Evolutionary conservation across 768 basidiomycete genomes (phyloP).

Genomic region (Pilatotrama ljubarskyi): DNA sequence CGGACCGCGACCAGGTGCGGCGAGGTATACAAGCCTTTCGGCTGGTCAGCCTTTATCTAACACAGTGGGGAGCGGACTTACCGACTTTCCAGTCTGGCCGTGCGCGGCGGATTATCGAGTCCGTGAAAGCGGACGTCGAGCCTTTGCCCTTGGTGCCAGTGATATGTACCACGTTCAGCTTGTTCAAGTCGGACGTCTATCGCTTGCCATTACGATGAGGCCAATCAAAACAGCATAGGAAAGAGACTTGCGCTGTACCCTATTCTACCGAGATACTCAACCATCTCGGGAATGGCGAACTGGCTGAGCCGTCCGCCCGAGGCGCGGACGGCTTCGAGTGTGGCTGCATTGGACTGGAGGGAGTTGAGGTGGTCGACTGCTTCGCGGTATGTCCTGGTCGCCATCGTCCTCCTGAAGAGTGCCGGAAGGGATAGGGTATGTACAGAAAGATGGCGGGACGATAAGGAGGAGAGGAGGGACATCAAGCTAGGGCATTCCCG

Average conservation of each 20-base stretch:
- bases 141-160: conserved; percentile 99
- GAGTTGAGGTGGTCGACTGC: conserved; percentile 75
- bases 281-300: conserved; percentile 83
- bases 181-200: conserved; percentile 82
- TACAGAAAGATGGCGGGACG: conserved; percentile 14
- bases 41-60: neutral
- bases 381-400: conserved; percentile 66
- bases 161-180: conserved; percentile 91
- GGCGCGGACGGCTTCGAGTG: conserved; percentile 78
- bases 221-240: conserved; percentile 1
- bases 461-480: conserved; percentile 7
- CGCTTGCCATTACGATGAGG: conserved; percentile 19
- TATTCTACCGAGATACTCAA: conserved; percentile 84
- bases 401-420: conserved; percentile 46
- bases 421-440: conserved; percentile 2
- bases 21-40: conserved; percentile 90
- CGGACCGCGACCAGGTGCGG: conserved; percentile 95
- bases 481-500: conserved; percentile 11
- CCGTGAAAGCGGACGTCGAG: conserved; percentile 91
- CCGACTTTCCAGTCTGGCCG: conserved; percentile 81
- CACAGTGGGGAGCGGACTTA: conserved; percentile 38
- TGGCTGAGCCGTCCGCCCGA: conserved; percentile 59
- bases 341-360: conserved; percentile 92
- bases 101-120: conserved; percentile 79
- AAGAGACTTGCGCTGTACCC: conserved; percentile 71